Percentiles rank a stretch among this genome's conserved stretches.
Evolutionary conservation across 352 stramenopile genomes (phyloP).

Genomic region (Globisporangium rhizosaccharum): DNA sequence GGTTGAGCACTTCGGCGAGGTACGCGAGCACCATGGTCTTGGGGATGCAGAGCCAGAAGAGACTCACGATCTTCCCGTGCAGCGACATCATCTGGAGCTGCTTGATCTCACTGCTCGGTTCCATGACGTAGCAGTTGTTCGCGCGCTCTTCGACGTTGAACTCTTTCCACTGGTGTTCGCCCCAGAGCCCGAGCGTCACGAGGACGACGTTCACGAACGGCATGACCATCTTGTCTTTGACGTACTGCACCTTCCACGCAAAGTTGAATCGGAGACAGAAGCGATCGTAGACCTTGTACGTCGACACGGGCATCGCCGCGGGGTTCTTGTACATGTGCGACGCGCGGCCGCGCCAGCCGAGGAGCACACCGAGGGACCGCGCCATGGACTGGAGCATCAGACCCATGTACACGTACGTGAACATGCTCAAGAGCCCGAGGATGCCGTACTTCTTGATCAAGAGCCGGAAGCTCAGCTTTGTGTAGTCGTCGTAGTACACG

Average conservation of each 20-base stretch:
- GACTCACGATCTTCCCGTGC: slow-evolving; percentile 55
- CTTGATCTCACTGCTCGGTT: slow-evolving; percentile 48
- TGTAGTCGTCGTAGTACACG: slow-evolving; percentile 41
- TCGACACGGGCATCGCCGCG: slow-evolving; percentile 18
- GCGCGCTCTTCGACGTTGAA: slow-evolving; percentile 56
- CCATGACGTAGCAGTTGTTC: slow-evolving; percentile 51
- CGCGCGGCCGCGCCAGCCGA: slow-evolving; percentile 29
- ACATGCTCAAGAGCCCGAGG: slow-evolving; percentile 32
- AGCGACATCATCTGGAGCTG: slow-evolving; percentile 70
- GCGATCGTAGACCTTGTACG: slow-evolving; percentile 26
- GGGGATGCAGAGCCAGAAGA: slow-evolving; percentile 59
- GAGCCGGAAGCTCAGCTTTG: slow-evolving; percentile 17
- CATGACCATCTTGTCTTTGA: slow-evolving; percentile 55
- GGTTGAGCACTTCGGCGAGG: slow-evolving; percentile 48
- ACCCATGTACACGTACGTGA: slow-evolving; percentile 43
- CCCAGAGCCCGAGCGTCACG: slow-evolving; percentile 46
- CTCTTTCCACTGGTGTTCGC: slow-evolving; percentile 37
- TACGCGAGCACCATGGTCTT: slow-evolving; percentile 42
- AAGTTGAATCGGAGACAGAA: slow-evolving; percentile 56
- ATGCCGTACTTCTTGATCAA: slow-evolving; percentile 38
- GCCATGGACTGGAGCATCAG: slow-evolving; percentile 48
- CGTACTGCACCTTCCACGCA: slow-evolving; percentile 51
- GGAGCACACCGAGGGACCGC: slow-evolving; percentile 27
- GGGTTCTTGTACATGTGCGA: slow-evolving; percentile 44
- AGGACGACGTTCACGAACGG: slow-evolving; percentile 39